Evolutionary conservation across 352 stramenopile genomes (phyloP), one percentile per base, ranked within the genome.

Genomic region (Phytopythium mirpurense): DNA sequence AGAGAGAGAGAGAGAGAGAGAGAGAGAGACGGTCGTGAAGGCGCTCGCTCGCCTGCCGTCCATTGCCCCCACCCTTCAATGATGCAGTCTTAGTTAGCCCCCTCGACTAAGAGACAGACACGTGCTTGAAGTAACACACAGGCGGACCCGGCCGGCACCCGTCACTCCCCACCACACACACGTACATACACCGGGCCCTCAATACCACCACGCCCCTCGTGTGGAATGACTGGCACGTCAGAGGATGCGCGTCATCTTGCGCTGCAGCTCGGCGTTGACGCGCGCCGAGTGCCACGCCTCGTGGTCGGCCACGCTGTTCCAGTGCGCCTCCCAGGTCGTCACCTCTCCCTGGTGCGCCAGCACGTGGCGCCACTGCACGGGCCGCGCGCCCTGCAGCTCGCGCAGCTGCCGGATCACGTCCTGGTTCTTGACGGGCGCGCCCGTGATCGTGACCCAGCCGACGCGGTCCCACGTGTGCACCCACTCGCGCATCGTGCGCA

Each of bases 401-500:
- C 58, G 45, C 6, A 69, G 24, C 32, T 56, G 43, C 27, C 57
- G 31, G 31, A 62, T 34, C 18, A 69, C 19, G 44, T 65, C 44
- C 23, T 24, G 41, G 37, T 69, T 65, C 37, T 54, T 32, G 12
- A 65, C 52, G 0, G 51, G 36, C 18, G 18, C 32, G 8, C 53
- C 62, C 5, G 36, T 42, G 36, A 57, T 31, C 5, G 42, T 65
- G n/a, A 27, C 11, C 57, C 61, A 68, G 11, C 57, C 57, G 18
- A 62, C 62, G 42, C 51, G 52, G 11, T 34, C 15, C 62, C 62
- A 68, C 16, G 40, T 29, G 27, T 62, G 51, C 11, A 68, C 36
- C 52, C 57, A 65, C 19, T 59, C 50, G 19, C 24, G 56, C 62
- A 62, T 65, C 10, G 62, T 57, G 3, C 49, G 21, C 3, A 65